phyloP scores from a whole-genome alignment of 2,329 filamentous ascomycete species.

The Aureobasidium lini region DNA sequence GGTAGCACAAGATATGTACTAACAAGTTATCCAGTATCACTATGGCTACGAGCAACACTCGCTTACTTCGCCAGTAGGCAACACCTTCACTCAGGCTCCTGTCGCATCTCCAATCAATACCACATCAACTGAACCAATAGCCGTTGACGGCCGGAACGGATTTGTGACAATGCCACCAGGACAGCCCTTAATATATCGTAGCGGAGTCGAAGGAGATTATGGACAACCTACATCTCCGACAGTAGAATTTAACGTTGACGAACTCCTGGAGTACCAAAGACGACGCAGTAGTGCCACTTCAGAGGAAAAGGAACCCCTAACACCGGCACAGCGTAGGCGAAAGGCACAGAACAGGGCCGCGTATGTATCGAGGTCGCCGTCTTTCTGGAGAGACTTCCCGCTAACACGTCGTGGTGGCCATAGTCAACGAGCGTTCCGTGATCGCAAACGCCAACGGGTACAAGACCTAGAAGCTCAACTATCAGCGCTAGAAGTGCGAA shows the following conservation, averaged over 20 bases:
- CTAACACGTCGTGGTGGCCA: conserved; percentile 9
- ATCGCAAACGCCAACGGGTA: conserved; percentile 90
- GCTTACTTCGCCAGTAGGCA: background rate
- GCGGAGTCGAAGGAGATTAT: background rate
- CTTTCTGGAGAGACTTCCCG: background rate
- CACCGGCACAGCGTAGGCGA: conserved; percentile 46
- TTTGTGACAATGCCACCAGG: background rate
- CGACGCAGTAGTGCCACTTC: conserved; percentile 29
- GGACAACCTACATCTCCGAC: background rate
- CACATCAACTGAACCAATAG: background rate
- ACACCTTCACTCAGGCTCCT: background rate
- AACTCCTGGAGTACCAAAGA: conserved; percentile 4
- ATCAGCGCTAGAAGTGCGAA: conserved; percentile 64
- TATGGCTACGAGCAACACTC: conserved; percentile 5
- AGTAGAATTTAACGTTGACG: conserved; percentile 11
- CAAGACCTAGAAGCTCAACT: conserved; percentile 88
- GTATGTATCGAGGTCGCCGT: conserved; percentile 41
- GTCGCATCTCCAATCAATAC: background rate
- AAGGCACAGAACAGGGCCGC: conserved; percentile 68
- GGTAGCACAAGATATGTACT: background rate
- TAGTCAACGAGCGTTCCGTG: conserved; percentile 91
- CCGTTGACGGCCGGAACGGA: background rate
- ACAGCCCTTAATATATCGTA: background rate
- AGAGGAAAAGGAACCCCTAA: conserved; percentile 40
- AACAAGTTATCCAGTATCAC: background rate